phyloP scores from a whole-genome alignment of 1,139 yeast genomes.

The Saccharomycopsis hybrid region DNA sequence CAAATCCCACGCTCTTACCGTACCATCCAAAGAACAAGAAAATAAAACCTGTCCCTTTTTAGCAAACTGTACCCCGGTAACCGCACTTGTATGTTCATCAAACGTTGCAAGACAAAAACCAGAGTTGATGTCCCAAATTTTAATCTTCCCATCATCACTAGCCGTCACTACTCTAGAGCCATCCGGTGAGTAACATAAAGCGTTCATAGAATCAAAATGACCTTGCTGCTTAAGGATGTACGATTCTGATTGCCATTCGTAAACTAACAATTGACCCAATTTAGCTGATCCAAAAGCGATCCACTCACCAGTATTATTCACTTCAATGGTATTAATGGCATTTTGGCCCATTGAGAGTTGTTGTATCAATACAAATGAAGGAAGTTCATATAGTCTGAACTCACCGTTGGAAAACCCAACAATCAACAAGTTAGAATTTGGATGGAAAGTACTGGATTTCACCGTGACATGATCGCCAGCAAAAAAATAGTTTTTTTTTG shows the following conservation, averaged over 20 bases:
- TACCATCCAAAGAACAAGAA: constrained; percentile 90
- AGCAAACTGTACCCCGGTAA: constrained; percentile 83
- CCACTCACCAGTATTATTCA: constrained; percentile 93
- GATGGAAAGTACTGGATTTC: constrained; percentile 78
- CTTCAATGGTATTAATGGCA: constrained; percentile 72
- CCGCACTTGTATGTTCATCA: constrained; percentile 84
- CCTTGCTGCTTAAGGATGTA: constrained; percentile 95
- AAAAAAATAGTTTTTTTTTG: constrained; percentile 66
- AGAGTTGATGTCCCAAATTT: constrained; percentile 90
- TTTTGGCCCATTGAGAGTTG: constrained; percentile 90
- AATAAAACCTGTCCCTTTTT: constrained; percentile 82
- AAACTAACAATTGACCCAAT: constrained; percentile 88
- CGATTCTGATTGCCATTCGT: constrained; percentile 99
- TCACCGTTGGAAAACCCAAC: constrained; percentile 93
- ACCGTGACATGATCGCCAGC: constrained; percentile 62
- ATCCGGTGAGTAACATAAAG: constrained; percentile 87
- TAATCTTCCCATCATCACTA: constrained; percentile 93
- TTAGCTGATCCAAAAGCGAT: constrained; percentile 88
- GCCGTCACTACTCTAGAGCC: constrained; percentile 91
- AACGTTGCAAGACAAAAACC: constrained; percentile 93
- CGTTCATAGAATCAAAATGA: constrained; percentile 85
- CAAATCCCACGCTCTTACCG: constrained; percentile 95
- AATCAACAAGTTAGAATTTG: constrained; percentile 60
- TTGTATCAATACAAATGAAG: constrained; percentile 71
- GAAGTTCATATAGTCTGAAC: constrained; percentile 85